Conservation (phyloP, 2,329 filamentous ascomycete species). For the Penicillium sp. region DNA sequence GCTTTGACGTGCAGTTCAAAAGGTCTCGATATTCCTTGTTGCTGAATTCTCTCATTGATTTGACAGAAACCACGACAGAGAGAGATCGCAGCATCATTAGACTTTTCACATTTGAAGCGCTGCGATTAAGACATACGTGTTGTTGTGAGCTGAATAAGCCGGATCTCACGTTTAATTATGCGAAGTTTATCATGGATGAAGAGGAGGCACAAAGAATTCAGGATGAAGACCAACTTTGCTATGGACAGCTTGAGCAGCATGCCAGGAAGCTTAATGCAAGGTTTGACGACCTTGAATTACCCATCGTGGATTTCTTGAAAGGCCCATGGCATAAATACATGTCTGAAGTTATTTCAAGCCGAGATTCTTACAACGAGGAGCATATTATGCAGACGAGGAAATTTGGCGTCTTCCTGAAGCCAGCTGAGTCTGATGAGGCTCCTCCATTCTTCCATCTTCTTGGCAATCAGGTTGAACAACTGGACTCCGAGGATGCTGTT, state of each 20-base stretch:
- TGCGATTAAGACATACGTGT: too few species aligned
- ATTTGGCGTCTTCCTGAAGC: not conserved
- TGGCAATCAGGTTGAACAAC: not conserved
- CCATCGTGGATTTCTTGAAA: slow-evolving; percentile 5
- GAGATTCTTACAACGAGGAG: slow-evolving; percentile 1
- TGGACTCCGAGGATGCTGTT: not conserved
- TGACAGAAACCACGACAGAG: too few species aligned
- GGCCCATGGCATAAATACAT: slow-evolving; percentile 4
- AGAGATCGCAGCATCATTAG: too few species aligned
- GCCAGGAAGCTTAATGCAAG: not conserved
- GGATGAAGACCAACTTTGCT: not conserved
- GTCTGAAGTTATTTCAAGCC: not conserved
- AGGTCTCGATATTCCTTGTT: not conserved
- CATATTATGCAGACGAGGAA: not conserved
- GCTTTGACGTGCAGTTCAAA: not conserved
- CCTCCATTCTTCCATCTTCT: not conserved
- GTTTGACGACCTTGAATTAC: slow-evolving; percentile 5
- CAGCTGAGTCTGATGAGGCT: not conserved
- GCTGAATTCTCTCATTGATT: not conserved
- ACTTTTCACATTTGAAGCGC: too few species aligned
- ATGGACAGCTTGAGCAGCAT: slow-evolving; percentile 1
- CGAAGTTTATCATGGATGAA: not conserved
- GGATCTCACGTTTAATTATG: not conserved
- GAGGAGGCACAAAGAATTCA: slow-evolving; percentile 3
- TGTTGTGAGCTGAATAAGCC: too few species aligned